These are phyloP conservation scores for Schizophyllum amplum DNA, from an alignment of 1,284 basidiomycete species.

Conservation along the genomic window DNA sequence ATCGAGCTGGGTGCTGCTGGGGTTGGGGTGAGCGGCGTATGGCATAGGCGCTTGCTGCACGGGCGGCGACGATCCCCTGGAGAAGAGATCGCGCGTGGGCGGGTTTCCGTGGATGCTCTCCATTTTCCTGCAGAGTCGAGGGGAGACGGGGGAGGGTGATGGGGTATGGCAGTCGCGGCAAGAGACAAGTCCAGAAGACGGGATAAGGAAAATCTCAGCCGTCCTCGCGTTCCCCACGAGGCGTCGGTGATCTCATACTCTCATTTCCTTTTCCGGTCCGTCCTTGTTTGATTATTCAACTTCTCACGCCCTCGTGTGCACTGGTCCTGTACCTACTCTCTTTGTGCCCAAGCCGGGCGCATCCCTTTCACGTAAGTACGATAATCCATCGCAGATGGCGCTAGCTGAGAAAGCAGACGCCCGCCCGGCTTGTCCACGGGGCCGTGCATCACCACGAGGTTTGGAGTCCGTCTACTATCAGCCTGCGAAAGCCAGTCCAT, in stretches of 20 bases:
- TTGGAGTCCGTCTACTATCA: neutral
- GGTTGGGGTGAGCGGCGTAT: constrained; percentile 18
- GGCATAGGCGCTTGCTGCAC: constrained; percentile 28
- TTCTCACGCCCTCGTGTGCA: neutral
- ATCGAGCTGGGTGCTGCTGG: constrained; percentile 45
- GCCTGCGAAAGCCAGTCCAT: neutral
- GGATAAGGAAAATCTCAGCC: neutral
- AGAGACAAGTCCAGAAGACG: neutral
- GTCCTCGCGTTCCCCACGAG: constrained; percentile 1
- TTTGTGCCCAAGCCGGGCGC: neutral
- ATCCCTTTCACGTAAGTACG: neutral
- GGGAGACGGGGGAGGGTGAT: constrained; percentile 8
- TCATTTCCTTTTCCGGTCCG: no score
- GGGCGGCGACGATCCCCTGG: constrained; percentile 50
- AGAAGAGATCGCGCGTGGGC: constrained; percentile 45
- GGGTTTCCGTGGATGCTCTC: constrained; percentile 27
- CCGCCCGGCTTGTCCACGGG: no score
- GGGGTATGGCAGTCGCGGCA: constrained; percentile 1
- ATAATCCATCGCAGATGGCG: no score
- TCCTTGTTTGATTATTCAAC: neutral
- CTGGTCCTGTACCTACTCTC: neutral
- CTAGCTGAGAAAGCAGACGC: no score
- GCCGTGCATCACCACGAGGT: neutral
- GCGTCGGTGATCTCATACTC: neutral
- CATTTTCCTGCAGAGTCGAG: constrained; percentile 20